Evolutionary conservation across 768 basidiomycete genomes (phyloP), one percentile per base, ranked within the genome.

Genomic region (Collybia nuda): DNA sequence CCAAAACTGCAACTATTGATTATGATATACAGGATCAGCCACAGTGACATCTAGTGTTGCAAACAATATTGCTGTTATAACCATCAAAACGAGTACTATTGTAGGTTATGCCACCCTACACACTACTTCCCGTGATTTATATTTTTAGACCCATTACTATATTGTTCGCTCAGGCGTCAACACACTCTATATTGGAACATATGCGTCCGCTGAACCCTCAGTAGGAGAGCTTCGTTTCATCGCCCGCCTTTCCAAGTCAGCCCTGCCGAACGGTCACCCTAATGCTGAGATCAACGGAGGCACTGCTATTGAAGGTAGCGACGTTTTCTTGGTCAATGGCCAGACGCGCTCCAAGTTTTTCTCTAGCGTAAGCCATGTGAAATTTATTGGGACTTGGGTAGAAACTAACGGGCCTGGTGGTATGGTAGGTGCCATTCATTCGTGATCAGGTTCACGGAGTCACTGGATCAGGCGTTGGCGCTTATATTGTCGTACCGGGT

Each of bases 201-300:
- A 65, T 50, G 70, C 70, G 15, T 71, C 76, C 5, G 73, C 75
- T 12, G 75, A 79, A 53, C 77, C 77, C 1, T 54, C 54, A 24
- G 73, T 79, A 18, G 78, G 78, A n/a, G 77, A 78, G 51, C 64
- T 78, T 47, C 71, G 76, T 23, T 72, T 75, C 59, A 76, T 79
- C 51, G 75, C 76, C 12, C 75, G 77, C 26, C 67, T 79, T 18
- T 67, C 63, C 14, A 74, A 69, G 50, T 62, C 71, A 6, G 61
- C 68, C 2, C 57, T 77, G 5, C 72, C 74, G 2, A 73, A 70
- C 50, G 76, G 76, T 14, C 58, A 67, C 18, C 54, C 63, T 6
- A 62, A 57, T 38, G 65, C 75, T n/a, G 73, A 75, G 19, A 57
- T 76, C 8, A 64, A 72, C 28, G 72, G 71, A 11, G 73, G 71